Percentiles rank a stretch among this genome's conserved stretches.
phyloP scores from a whole-genome alignment of 108 stramenopile genomes.

The Pseudonitzschia multiseries region DNA sequence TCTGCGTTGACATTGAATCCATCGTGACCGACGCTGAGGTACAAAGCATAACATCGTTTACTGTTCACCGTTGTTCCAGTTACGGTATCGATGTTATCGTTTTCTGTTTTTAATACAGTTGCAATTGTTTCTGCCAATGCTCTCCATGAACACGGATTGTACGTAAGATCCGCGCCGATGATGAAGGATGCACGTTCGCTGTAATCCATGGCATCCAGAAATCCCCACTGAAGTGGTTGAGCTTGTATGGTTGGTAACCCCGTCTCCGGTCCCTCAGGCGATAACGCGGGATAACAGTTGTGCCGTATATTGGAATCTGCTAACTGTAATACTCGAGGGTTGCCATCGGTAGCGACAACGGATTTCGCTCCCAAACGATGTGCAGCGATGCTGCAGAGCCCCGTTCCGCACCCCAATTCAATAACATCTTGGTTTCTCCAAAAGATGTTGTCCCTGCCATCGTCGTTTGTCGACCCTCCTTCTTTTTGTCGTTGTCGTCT shows the following conservation, averaged over 20 bases:
- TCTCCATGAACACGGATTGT: slow-evolving; percentile 66
- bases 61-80: slow-evolving; percentile 4
- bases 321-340: slow-evolving; percentile 49
- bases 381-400: slow-evolving; percentile 45
- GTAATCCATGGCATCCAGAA: slow-evolving; percentile 51
- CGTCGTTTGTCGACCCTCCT: slow-evolving; percentile 18
- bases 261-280: neutral
- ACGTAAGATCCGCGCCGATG: slow-evolving; percentile 69
- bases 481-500: slow-evolving; percentile 10
- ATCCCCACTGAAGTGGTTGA: slow-evolving; percentile 54
- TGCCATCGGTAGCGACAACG: slow-evolving; percentile 63
- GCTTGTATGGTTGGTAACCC: slow-evolving; percentile 19
- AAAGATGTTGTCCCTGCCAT: slow-evolving; percentile 5
- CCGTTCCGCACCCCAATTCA: slow-evolving; percentile 65
- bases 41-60: slow-evolving; percentile 20
- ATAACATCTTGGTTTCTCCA: slow-evolving; percentile 34
- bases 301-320: slow-evolving; percentile 48
- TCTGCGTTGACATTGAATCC: slow-evolving; percentile 71
- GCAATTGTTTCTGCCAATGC: slow-evolving; percentile 61
- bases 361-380: slow-evolving; percentile 43
- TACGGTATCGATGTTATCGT: slow-evolving; percentile 27
- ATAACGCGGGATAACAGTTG: slow-evolving; percentile 25
- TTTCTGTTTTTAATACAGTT: slow-evolving; percentile 46
- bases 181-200: slow-evolving; percentile 47
- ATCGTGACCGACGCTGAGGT: slow-evolving; percentile 68